These are phyloP conservation scores for Phytophthora sp. DNA, from an alignment of 352 stramenopile species.

Conservation along the genomic window DNA sequence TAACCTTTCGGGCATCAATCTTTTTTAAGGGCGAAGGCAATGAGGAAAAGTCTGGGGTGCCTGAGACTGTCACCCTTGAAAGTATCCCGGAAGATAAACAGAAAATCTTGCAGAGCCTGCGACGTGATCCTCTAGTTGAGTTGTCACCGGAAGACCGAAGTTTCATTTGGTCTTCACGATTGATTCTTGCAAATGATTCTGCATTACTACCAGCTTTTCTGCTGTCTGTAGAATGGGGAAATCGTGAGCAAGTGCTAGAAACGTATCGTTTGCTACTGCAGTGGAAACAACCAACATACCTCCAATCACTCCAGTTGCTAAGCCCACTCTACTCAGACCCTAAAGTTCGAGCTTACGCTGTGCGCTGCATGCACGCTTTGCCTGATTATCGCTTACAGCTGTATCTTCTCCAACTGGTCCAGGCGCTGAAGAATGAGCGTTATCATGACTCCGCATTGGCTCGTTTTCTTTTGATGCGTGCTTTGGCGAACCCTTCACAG, in stretches of 20 bases:
- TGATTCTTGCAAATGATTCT: slow-evolving; percentile 64
- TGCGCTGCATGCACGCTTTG: slow-evolving; percentile 88
- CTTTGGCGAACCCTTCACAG: slow-evolving; percentile 71
- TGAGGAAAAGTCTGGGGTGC: slow-evolving; percentile 4
- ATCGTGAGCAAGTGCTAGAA: slow-evolving; percentile 79
- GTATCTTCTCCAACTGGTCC: slow-evolving; percentile 87
- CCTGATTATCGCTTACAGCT: slow-evolving; percentile 88
- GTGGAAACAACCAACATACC: slow-evolving; percentile 81
- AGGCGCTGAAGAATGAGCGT: slow-evolving; percentile 85
- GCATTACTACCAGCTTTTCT: slow-evolving; percentile 87
- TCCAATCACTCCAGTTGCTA: slow-evolving; percentile 89
- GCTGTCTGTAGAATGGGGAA: slow-evolving; percentile 84
- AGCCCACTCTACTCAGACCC: slow-evolving; percentile 88
- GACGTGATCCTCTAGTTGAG: slow-evolving; percentile 66
- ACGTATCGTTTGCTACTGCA: slow-evolving; percentile 77
- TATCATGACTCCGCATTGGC: slow-evolving; percentile 85
- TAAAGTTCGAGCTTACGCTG: slow-evolving; percentile 93
- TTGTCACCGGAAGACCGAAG: slow-evolving; percentile 59
- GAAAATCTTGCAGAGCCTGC: slow-evolving; percentile 56
- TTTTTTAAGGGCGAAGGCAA: slow-evolving; percentile 44
- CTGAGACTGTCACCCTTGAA: slow-evolving; percentile 23
- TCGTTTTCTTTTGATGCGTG: slow-evolving; percentile 79
- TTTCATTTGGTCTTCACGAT: slow-evolving; percentile 80
- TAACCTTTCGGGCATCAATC: slow-evolving; percentile 74
- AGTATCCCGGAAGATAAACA: slow-evolving; percentile 45